Percentiles rank a stretch among this genome's conserved stretches.
These are phyloP conservation scores for Cryptococcus hybrid DNA, from an alignment of 1,284 basidiomycete species.

Conservation along the genomic window DNA sequence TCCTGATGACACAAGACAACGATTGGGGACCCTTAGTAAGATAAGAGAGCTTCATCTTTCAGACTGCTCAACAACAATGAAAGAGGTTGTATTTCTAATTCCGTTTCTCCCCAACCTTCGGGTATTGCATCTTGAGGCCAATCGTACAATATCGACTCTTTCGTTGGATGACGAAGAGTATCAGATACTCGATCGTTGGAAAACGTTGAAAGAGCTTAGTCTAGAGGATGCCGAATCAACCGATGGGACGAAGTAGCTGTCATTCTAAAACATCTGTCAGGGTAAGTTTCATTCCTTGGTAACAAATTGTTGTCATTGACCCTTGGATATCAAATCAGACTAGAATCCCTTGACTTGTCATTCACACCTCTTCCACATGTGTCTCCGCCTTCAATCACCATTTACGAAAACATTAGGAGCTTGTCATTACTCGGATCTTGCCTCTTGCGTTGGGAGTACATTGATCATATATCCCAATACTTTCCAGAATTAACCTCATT, in stretches of 20 bases:
- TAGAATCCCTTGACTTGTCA: conserved; percentile 67
- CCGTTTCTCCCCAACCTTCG: conserved; percentile 61
- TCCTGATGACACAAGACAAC: too few relatives aligned
- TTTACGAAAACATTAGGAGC: conserved; percentile 54
- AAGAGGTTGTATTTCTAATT: conserved; percentile 52
- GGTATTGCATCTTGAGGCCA: conserved; percentile 73
- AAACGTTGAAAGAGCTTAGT: conserved; percentile 61
- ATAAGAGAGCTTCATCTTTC: conserved; percentile 75
- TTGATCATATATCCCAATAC: conserved; percentile 62
- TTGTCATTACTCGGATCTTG: conserved; percentile 54
- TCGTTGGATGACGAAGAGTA: neutral
- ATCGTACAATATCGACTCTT: conserved; percentile 41
- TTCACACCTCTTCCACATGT: conserved; percentile 61
- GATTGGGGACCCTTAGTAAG: conserved; percentile 49
- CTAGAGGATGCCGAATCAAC: conserved; percentile 50
- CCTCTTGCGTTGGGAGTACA: conserved; percentile 62
- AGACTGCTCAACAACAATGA: conserved; percentile 67
- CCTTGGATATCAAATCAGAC: conserved; percentile 15
- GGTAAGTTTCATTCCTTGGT: too few relatives aligned
- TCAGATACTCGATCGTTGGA: neutral
- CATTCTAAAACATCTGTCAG: too few relatives aligned
- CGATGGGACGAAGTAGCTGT: too few relatives aligned
- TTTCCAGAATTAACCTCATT: conserved; percentile 11
- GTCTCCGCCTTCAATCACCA: conserved; percentile 46
- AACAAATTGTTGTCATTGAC: too few relatives aligned